Conservation (phyloP, 2,329 filamentous ascomycete genomes). For the Aspergillus awamori region DNA sequence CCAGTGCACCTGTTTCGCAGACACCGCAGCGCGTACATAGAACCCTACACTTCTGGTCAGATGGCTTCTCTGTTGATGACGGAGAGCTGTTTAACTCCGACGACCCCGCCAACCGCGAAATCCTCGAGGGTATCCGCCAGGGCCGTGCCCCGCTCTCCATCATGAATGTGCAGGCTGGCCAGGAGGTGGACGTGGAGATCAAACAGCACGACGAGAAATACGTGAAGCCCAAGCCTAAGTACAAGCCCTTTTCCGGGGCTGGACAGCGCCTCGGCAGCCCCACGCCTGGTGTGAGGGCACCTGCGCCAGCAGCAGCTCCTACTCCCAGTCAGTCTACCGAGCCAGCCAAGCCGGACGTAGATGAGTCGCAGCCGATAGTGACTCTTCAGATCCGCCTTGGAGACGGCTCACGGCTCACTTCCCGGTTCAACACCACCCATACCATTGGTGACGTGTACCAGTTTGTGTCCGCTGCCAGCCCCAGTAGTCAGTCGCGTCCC, state of each 20-base stretch:
- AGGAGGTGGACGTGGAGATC: conserved; percentile 67
- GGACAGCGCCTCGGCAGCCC: conserved; percentile 67
- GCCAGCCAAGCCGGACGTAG: conserved; percentile 51
- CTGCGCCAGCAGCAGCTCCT: conserved; percentile 36
- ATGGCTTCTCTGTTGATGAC: conserved; percentile 69
- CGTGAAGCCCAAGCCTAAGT: conserved; percentile 64
- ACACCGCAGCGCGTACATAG: conserved; percentile 57
- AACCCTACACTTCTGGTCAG: conserved; percentile 65
- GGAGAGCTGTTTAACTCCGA: conserved; percentile 65
- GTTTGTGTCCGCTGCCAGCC: conserved; percentile 60
- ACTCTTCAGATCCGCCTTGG: conserved; percentile 66
- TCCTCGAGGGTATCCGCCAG: conserved; percentile 64
- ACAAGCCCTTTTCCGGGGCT: conserved; percentile 63
- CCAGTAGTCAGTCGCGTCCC: conserved; percentile 51
- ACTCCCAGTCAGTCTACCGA: conserved; percentile 26
- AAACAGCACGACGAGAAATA: conserved; percentile 67
- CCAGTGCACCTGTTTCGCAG: conserved; percentile 46
- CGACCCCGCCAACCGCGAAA: conserved; percentile 63
- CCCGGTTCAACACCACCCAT: conserved; percentile 66
- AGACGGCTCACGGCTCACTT: conserved; percentile 62
- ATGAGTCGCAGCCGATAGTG: conserved; percentile 60
- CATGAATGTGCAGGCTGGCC: conserved; percentile 63
- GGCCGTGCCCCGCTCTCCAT: conserved; percentile 65
- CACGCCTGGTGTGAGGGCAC: conserved; percentile 55
- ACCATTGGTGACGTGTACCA: conserved; percentile 67